Conservation (phyloP, 2,329 filamentous ascomycete species). For the Truncatella angustata region DNA sequence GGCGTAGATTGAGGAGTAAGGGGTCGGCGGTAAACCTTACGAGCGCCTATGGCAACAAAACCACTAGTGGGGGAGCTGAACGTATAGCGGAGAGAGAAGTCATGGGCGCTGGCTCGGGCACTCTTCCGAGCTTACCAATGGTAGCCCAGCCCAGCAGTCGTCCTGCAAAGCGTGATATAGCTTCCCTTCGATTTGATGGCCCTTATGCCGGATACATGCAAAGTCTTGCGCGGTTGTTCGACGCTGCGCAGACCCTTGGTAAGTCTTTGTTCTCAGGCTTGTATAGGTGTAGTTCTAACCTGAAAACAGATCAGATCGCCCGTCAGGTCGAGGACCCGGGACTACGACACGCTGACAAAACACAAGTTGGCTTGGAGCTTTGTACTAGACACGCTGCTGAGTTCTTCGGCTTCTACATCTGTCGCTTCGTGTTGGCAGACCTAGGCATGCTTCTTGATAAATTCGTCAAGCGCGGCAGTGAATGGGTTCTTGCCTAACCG, state of each 20-base stretch:
- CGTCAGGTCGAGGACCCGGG: constrained; percentile 95
- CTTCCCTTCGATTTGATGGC: constrained; percentile 70
- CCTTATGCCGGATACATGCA: constrained; percentile 91
- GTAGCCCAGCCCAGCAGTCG: constrained; percentile 62
- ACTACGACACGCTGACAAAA: constrained; percentile 85
- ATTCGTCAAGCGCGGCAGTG: constrained; percentile 92
- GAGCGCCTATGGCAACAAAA: constrained; percentile 48
- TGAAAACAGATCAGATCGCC: constrained; percentile 87
- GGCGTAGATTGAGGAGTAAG: constrained; percentile 87
- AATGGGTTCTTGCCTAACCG: constrained; percentile 66
- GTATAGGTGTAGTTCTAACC: too few species aligned
- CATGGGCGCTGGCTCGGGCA: constrained; percentile 56
- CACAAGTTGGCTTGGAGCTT: constrained; percentile 91
- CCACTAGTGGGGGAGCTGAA: constrained; percentile 31
- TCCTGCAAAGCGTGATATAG: constrained; percentile 69
- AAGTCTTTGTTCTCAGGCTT: constrained; percentile 36
- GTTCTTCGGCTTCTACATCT: constrained; percentile 97
- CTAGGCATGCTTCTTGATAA: constrained; percentile 86
- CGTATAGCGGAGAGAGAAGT: constrained; percentile 39
- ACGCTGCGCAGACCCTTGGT: constrained; percentile 92
- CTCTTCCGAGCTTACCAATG: constrained; percentile 78
- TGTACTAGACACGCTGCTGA: constrained; percentile 92
- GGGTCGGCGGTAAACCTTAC: constrained; percentile 68
- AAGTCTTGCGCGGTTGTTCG: constrained; percentile 84
- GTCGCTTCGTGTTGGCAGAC: constrained; percentile 89